Evolutionary conservation across 2,329 filamentous ascomycete genomes (phyloP).

Genomic region (Colletotrichum musae): DNA sequence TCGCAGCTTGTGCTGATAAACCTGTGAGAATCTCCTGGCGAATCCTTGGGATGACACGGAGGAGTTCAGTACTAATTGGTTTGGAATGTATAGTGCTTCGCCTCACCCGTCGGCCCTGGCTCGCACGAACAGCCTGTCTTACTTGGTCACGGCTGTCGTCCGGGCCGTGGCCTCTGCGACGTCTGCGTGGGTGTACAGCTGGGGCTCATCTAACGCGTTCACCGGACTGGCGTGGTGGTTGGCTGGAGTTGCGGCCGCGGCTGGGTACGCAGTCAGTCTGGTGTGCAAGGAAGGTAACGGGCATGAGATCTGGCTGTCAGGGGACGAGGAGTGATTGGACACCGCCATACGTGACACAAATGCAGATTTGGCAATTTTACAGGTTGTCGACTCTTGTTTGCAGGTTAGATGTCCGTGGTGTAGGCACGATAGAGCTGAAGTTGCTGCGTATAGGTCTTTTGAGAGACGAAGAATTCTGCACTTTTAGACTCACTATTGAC

Average conservation of each 20-base stretch:
- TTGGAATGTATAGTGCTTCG: background rate
- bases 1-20: background rate
- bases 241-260: background rate
- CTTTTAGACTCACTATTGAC: too few relatives aligned
- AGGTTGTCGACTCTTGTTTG: too few relatives aligned
- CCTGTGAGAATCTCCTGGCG: background rate
- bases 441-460: too few relatives aligned
- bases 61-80: too few relatives aligned
- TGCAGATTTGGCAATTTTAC: too few relatives aligned
- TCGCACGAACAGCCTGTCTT: background rate
- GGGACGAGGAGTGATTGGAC: background rate
- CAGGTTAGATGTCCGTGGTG: too few relatives aligned
- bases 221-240: background rate
- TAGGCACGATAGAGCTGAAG: too few relatives aligned
- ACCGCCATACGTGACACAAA: too few relatives aligned
- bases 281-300: conserved; percentile 15
- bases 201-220: background rate
- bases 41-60: too few relatives aligned
- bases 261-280: background rate
- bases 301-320: conserved; percentile 3
- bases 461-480: too few relatives aligned
- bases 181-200: background rate
- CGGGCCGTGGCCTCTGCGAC: background rate
- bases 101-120: conserved; percentile 11
- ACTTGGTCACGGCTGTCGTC: conserved; percentile 5